Base-by-base conservation (phyloP, 305 asterid genomes). In the Fraxinus sp. region DNA sequence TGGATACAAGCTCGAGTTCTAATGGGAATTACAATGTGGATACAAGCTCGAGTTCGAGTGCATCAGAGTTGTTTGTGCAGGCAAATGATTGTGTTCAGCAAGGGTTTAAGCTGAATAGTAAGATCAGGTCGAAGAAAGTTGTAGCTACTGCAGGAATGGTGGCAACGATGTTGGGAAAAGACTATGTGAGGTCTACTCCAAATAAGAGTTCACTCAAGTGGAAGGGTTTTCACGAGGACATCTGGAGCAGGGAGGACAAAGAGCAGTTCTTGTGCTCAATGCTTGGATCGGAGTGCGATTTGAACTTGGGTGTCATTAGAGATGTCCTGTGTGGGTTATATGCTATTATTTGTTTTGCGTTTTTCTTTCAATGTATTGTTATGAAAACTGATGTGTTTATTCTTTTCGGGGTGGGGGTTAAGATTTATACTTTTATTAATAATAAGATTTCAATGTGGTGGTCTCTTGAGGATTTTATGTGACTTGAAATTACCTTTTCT, bases 61-160 rank as follows among this genome's bases (percentile, higher is more conserved):
- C 85, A 4, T 87, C 92, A 1, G 95, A 90, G 30, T 84, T 80
- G 68, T 85, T 84, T 79, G 88, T 80, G 77, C 89, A 78, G 36
- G 83, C 68, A 8, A 84, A 72, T 77, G 88, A 80, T 74, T 86
- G 84, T 77, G 84, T 77, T 74, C 84, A 83, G 41, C 85, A 87
- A 36, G 91, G 86, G 83, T 79, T 85, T 80, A 80, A 81, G 81
- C 89, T 72, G 86, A 92, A 89, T 86, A 83, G 88, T 74, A 90
- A 79, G 81, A 81, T 86, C 46, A 90, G 84, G 85, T 37, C 68
- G 78, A 94, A 91, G 91, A 96, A 85, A 86, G 90, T 89, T 75
- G 86, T 92, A 78, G 98, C 99, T 35, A 82, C 92, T 75, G 92
- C 98, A 2, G 98, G 99, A 78, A 91, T 88, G 1, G 97, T 96